Percentiles rank a stretch among this genome's conserved stretches.
These are phyloP conservation scores for Reticulascus tulasneorum DNA, from an alignment of 2,329 filamentous ascomycete species.

Conservation along the genomic window DNA sequence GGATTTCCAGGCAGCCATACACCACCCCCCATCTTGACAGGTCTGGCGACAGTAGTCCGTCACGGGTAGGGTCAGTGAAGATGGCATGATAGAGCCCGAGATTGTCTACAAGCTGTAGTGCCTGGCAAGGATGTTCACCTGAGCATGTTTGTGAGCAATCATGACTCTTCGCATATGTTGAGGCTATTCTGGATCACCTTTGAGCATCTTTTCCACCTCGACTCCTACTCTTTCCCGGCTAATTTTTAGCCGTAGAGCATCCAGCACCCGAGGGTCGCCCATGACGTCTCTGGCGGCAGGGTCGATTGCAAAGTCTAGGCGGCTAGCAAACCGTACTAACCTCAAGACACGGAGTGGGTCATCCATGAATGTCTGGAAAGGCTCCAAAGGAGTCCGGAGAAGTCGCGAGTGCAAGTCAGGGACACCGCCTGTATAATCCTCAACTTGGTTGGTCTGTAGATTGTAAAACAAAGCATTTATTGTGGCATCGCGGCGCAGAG, in stretches of 20 bases:
- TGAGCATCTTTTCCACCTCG: constrained; percentile 89
- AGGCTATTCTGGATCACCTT: constrained; percentile 41
- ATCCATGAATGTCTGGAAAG: constrained; percentile 89
- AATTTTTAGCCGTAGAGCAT: constrained; percentile 81
- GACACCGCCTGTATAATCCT: constrained; percentile 82
- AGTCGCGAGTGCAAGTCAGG: constrained; percentile 67
- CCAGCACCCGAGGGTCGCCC: constrained; percentile 71
- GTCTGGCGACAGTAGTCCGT: constrained; percentile 51
- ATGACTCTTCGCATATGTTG: neutral
- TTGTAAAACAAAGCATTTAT: constrained; percentile 98
- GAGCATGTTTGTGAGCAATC: neutral
- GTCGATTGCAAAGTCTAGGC: constrained; percentile 77
- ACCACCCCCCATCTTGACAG: constrained; percentile 56
- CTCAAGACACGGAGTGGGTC: constrained; percentile 85
- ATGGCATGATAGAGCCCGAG: constrained; percentile 68
- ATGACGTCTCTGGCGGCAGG: constrained; percentile 65
- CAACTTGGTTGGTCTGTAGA: constrained; percentile 70
- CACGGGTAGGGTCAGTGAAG: constrained; percentile 64
- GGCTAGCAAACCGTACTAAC: constrained; percentile 84
- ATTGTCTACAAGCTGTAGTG: constrained; percentile 62
- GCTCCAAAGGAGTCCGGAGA: constrained; percentile 82
- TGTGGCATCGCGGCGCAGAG: constrained; percentile 82
- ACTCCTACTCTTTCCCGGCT: constrained; percentile 84
- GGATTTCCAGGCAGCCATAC: constrained; percentile 58
- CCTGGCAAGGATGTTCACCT: constrained; percentile 56